Evolutionary conservation across 768 basidiomycete genomes (phyloP).

Genomic region (Leccinum longicurvipes): DNA sequence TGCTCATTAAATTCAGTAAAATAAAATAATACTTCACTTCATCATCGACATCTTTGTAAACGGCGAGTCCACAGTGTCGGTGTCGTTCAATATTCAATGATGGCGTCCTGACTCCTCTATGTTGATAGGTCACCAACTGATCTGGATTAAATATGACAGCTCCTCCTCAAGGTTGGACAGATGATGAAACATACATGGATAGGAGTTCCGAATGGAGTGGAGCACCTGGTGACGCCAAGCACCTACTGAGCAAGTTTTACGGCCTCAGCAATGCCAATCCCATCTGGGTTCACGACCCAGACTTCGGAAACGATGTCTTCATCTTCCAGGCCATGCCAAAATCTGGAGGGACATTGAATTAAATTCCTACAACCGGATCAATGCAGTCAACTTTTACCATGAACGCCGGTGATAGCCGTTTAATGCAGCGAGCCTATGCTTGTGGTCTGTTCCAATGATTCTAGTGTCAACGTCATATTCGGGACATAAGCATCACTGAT

Average conservation of each 20-base stretch:
- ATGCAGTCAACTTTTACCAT: no score
- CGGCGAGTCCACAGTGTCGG: background rate
- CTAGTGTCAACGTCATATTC: no score
- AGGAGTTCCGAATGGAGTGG: background rate
- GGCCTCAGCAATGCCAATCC: background rate
- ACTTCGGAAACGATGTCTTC: background rate
- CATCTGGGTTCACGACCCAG: background rate
- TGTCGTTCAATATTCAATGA: background rate
- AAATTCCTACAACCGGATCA: background rate
- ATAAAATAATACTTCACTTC: no score
- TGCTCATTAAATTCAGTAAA: no score
- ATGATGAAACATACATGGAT: background rate
- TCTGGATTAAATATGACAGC: background rate
- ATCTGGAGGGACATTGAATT: background rate
- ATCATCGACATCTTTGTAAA: background rate
- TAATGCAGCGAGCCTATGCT: no score
- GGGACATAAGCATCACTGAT: no score
- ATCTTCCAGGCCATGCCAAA: constrained; percentile 1
- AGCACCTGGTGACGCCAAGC: background rate
- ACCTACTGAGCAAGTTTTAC: background rate
- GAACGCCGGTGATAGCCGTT: no score
- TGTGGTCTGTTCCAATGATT: no score
- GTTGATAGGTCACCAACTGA: background rate
- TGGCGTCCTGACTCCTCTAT: background rate
- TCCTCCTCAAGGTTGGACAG: constrained; percentile 1